These are phyloP conservation scores for Echeveria elegans DNA, from an alignment of 164 flowering plant genomes.

Conservation along the genomic window DNA sequence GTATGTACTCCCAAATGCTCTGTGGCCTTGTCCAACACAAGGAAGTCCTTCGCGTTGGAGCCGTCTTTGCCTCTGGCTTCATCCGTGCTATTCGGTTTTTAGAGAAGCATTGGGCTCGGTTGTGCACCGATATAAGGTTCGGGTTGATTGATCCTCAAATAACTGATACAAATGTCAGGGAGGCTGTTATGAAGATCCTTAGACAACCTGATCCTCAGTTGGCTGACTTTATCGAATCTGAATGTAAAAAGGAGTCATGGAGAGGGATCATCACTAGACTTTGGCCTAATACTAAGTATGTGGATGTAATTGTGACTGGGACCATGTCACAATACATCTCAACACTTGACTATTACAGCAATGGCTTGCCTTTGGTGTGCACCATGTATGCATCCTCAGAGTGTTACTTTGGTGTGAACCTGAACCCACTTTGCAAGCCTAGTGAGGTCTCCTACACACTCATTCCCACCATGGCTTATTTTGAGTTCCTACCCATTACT, in stretches of 20 bases:
- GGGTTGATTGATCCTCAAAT: conserved; percentile 51
- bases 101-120: conserved; percentile 61
- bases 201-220: conserved; percentile 65
- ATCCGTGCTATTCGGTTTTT: conserved; percentile 85
- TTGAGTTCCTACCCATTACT: conserved; percentile 78
- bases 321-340: conserved; percentile 98
- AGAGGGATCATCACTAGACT: conserved; percentile 79
- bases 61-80: conserved; percentile 93
- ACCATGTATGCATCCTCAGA: conserved; percentile 97
- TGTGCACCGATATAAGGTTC: conserved; percentile 56
- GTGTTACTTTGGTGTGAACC: conserved; percentile 87
- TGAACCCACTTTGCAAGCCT: conserved; percentile 76
- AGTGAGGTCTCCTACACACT: conserved; percentile 85
- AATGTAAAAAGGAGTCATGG: conserved; percentile 68
- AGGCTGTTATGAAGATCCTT: conserved; percentile 50
- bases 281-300: conserved; percentile 94
- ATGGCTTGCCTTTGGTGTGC: conserved; percentile 82
- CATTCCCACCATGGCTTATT: conserved; percentile 87
- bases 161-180: conserved; percentile 60
- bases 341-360: conserved; percentile 78
- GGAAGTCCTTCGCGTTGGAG: conserved; percentile 90
- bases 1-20: conserved; percentile 91
- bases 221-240: conserved; percentile 63
- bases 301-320: conserved; percentile 93
- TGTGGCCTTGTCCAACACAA: conserved; percentile 69